Conservation (phyloP, 257 asterid genomes). For the Coffea canephora region DNA sequence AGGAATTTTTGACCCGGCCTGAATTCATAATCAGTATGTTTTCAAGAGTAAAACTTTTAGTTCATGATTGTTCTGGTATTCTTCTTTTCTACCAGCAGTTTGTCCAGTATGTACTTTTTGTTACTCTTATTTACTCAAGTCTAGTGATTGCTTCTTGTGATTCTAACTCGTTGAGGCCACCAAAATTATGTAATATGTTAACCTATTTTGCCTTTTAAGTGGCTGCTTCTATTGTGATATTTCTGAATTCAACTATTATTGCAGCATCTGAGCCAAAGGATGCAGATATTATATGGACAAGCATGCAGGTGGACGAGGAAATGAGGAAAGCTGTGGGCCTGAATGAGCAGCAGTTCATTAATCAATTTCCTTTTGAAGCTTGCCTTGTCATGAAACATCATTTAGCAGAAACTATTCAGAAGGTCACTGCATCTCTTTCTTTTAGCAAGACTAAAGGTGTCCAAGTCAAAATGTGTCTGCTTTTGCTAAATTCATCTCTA, state of each 20-base stretch:
- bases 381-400: slow-evolving; percentile 97
- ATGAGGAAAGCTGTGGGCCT: slow-evolving; percentile 72
- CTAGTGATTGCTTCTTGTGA: not conserved
- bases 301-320: slow-evolving; percentile 86
- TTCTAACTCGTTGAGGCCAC: not conserved
- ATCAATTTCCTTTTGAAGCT: slow-evolving; percentile 97
- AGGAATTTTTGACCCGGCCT: slow-evolving; percentile 78
- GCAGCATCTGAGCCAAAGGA: slow-evolving; percentile 84
- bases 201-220: not conserved
- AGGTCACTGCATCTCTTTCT: slow-evolving; percentile 41
- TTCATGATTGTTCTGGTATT: not conserved
- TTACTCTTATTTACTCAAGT: not conserved
- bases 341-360: slow-evolving; percentile 67
- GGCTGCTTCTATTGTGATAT: not conserved
- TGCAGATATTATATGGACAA: slow-evolving; percentile 93
- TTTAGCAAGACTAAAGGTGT: not conserved
- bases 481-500: slow-evolving; percentile 24
- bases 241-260: slow-evolving; percentile 7
- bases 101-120: not conserved
- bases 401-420: slow-evolving; percentile 82
- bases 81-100: not conserved
- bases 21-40: slow-evolving; percentile 77
- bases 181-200: not conserved
- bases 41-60: not conserved
- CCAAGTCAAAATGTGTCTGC: slow-evolving; percentile 2